These are phyloP conservation scores for Linum lewisii DNA, from an alignment of 345 rosid genomes.

Conservation along the genomic window DNA sequence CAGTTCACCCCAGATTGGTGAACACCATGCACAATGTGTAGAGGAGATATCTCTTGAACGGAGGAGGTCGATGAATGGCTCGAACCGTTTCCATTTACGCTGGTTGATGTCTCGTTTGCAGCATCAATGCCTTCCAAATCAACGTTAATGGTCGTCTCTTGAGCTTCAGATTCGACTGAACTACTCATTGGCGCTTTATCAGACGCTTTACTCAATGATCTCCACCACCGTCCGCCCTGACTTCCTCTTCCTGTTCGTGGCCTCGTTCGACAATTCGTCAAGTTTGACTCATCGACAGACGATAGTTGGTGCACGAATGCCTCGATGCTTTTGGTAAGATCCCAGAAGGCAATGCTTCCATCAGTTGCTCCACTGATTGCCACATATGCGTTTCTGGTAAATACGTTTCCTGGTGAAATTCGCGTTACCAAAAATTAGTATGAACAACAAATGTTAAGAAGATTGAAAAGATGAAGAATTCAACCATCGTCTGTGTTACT, in stretches of 20 bases:
- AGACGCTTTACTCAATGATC: slow-evolving; percentile 26
- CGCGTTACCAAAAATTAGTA: slow-evolving; percentile 9
- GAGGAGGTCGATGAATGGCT: slow-evolving; percentile 28
- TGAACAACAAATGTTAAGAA: not conserved
- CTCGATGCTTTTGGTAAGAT: slow-evolving; percentile 55
- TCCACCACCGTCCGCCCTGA: slow-evolving; percentile 90
- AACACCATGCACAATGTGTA: slow-evolving; percentile 35
- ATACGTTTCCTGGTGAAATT: slow-evolving; percentile 34
- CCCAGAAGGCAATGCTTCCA: slow-evolving; percentile 92
- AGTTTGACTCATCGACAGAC: slow-evolving; percentile 37
- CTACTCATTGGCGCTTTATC: slow-evolving; percentile 19
- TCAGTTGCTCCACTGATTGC: slow-evolving; percentile 87
- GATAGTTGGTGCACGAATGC: slow-evolving; percentile 55
- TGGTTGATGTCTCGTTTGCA: slow-evolving; percentile 8
- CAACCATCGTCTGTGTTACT: slow-evolving; percentile 1
- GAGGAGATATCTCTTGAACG: slow-evolving; percentile 50
- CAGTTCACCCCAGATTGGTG: slow-evolving; percentile 94
- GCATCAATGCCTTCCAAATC: slow-evolving; percentile 10
- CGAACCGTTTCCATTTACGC: slow-evolving; percentile 11
- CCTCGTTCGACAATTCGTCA: slow-evolving; percentile 54
- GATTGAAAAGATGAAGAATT: not conserved
- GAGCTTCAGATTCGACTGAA: slow-evolving; percentile 13
- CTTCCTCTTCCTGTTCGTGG: slow-evolving; percentile 96
- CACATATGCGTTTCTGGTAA: slow-evolving; percentile 34
- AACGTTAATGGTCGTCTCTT: slow-evolving; percentile 12